Percentiles rank a stretch among this genome's conserved stretches.
Conservation (phyloP, 345 rosid species). For the Lumnitzera littorea region DNA sequence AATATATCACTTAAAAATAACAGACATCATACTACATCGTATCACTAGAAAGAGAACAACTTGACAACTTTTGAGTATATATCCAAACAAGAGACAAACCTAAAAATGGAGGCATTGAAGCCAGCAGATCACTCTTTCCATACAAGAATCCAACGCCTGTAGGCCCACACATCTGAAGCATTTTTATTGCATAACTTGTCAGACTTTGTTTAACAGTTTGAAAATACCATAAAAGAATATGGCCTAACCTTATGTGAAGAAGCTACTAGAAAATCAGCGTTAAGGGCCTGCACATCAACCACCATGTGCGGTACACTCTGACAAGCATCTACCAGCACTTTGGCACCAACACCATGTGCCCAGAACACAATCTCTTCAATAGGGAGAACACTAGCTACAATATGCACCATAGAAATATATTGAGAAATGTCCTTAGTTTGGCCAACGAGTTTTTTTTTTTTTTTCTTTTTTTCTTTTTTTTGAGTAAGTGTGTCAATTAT, state of each 20-base stretch:
- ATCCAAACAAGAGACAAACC: slow-evolving; percentile 25
- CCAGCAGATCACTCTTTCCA: slow-evolving; percentile 68
- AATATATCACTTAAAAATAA: too few species aligned
- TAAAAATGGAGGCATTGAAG: slow-evolving; percentile 90
- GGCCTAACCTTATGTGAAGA: slow-evolving; percentile 92
- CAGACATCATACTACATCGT: background rate
- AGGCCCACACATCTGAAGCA: slow-evolving; percentile 99
- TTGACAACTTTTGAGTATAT: background rate
- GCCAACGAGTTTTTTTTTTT: too few species aligned
- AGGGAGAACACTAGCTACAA: slow-evolving; percentile 76
- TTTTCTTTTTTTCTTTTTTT: too few species aligned
- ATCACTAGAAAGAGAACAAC: background rate
- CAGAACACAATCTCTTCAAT: slow-evolving; percentile 55
- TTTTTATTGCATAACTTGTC: slow-evolving; percentile 57
- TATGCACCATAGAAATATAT: background rate
- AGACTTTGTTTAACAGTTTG: slow-evolving; percentile 20
- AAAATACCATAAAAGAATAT: slow-evolving; percentile 14
- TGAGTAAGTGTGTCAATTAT: too few species aligned
- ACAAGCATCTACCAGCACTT: slow-evolving; percentile 91
- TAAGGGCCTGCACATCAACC: slow-evolving; percentile 74
- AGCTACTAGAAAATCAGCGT: slow-evolving; percentile 90
- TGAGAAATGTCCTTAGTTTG: background rate
- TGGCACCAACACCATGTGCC: slow-evolving; percentile 75
- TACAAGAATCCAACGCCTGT: slow-evolving; percentile 98
- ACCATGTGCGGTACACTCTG: slow-evolving; percentile 96